Percentiles rank a stretch among this genome's conserved stretches.
These are phyloP conservation scores for Dryadomyces quercivorus DNA, from an alignment of 2,329 filamentous ascomycete genomes.

Conservation along the genomic window DNA sequence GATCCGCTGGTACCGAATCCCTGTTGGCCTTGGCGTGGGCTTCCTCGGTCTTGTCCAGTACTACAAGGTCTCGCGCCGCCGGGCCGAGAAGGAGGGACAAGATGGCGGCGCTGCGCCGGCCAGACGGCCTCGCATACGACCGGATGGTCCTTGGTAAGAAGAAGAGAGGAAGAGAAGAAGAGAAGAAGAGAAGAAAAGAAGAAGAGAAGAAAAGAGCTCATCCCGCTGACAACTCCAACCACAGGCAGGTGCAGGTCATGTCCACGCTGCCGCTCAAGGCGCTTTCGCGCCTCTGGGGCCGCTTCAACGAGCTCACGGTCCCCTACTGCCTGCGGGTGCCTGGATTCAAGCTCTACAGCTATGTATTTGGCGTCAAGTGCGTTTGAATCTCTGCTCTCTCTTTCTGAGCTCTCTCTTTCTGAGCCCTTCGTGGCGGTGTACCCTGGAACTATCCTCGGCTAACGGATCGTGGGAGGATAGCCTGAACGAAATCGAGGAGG, in stretches of 20 bases:
- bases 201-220: too few relatives aligned
- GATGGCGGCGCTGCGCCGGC: slow-evolving; percentile 25
- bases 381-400: neutral
- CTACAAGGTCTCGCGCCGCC: slow-evolving; percentile 55
- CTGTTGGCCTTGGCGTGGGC: slow-evolving; percentile 71
- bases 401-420: neutral
- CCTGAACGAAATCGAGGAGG: slow-evolving; percentile 75
- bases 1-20: slow-evolving; percentile 84
- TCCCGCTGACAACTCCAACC: neutral
- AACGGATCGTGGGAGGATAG: slow-evolving; percentile 25
- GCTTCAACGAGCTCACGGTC: slow-evolving; percentile 79
- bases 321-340: slow-evolving; percentile 80
- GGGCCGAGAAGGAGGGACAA: slow-evolving; percentile 35
- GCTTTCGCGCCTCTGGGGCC: slow-evolving; percentile 78
- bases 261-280: slow-evolving; percentile 85
- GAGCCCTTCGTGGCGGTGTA: neutral
- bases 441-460: neutral
- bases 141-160: slow-evolving; percentile 68
- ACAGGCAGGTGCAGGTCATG: slow-evolving; percentile 80
- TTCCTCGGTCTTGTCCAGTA: slow-evolving; percentile 76
- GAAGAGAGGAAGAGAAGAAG: too few relatives aligned
- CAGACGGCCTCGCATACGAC: slow-evolving; percentile 53
- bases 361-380: slow-evolving; percentile 75
- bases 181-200: too few relatives aligned
- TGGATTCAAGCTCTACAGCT: slow-evolving; percentile 85